Base-by-base conservation (phyloP, 176 grass and related monocot genomes). In the Zea luxurians region DNA sequence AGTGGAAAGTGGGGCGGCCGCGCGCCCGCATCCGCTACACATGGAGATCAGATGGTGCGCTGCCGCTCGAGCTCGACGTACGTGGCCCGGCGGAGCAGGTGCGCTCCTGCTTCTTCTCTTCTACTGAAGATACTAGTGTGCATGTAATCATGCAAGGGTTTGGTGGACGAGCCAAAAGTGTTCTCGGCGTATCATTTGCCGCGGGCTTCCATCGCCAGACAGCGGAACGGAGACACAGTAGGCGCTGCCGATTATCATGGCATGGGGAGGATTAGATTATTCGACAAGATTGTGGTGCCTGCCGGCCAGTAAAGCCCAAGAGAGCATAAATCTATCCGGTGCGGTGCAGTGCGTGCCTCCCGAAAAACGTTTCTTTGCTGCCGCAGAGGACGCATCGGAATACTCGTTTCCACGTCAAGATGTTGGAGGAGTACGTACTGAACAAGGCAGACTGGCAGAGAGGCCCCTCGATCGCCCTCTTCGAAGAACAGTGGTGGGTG, bases 391-490 rank as follows among this genome's bases (percentile, higher is more conserved):
- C 40, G 9, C 82, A 36, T 72, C 16, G 59, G 48, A 78, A 15
- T 11, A 8, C 75, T 37, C 67, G 40, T 46, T 11, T 84, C 83
- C 75, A 84, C 75, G 67, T 47, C 68, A 52, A 72, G 37, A 71
- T 78, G 75, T 45, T 64, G 83, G 59, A 46, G 66, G 57, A 45
- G 8, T 55, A 40, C 27, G 38, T 40, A n/a, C 7, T 64, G 45
- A 2, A 62, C 18, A 52, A 46, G 17, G 27, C 27, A 27, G 27
- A 27, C n/a, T n/a, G 27, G 0, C 27, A 27, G 0, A 27, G 0
- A 27, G 27, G 27, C 27, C 27, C 27, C 27, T 27, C 27, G 27
- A 27, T 27, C 27, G 27, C 27, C 27, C 27, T 27, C 27, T 27
- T 27, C 27, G 27, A 27, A 27, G 27, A 27, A 27, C 27, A 27